Evolutionary conservation across 2,329 filamentous ascomycete genomes (phyloP).

Genomic region (Phyllosticta citribraziliensis): DNA sequence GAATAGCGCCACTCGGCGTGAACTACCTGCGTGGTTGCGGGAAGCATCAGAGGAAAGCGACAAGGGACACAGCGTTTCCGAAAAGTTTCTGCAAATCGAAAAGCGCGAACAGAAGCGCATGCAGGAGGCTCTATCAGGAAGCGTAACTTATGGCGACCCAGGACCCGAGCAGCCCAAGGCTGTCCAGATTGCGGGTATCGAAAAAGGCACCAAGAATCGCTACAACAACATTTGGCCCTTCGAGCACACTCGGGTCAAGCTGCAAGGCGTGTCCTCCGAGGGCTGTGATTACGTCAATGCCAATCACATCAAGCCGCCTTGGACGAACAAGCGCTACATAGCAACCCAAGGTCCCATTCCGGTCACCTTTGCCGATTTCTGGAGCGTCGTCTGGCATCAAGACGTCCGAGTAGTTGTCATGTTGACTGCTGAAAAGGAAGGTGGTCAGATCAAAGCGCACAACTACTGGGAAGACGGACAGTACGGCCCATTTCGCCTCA

Average conservation of each 20-base stretch:
- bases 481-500: conserved; percentile 69
- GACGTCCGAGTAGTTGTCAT: conserved; percentile 92
- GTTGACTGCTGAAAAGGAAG: conserved; percentile 89
- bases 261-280: conserved; percentile 57
- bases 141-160: conserved; percentile 46
- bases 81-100: conserved; percentile 78
- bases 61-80: conserved; percentile 68
- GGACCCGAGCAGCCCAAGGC: conserved; percentile 30
- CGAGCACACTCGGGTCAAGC: conserved; percentile 78
- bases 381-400: conserved; percentile 95
- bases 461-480: conserved; percentile 78
- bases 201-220: conserved; percentile 89
- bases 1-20: conserved; percentile 36
- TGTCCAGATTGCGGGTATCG: conserved; percentile 79
- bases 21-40: conserved; percentile 68
- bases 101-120: conserved; percentile 83
- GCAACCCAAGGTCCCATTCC: conserved; percentile 90
- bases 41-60: conserved; percentile 57
- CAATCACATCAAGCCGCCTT: conserved; percentile 68
- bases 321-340: conserved; percentile 88
- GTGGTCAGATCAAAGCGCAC: conserved; percentile 89
- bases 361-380: conserved; percentile 91
- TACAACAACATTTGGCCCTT: conserved; percentile 98
- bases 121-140: conserved; percentile 63
- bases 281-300: conserved; percentile 94